A percentile compares a stretch with the other conserved stretches of the same genome.
Evolutionary conservation across 2,329 filamentous ascomycete genomes (phyloP).

Genomic region (Colletotrichum sp.): DNA sequence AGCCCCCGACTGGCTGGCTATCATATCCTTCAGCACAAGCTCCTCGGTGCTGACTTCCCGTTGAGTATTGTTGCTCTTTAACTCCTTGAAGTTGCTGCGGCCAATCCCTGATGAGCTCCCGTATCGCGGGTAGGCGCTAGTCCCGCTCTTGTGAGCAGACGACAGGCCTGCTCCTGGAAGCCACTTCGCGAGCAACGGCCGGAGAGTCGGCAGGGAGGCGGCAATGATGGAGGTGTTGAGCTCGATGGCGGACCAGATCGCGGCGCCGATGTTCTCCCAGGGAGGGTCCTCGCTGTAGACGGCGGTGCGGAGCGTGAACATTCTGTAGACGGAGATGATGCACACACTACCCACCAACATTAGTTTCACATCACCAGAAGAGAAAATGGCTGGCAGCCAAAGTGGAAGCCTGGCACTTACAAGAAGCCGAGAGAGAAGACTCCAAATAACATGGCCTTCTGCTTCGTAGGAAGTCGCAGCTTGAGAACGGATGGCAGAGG

Average conservation of each 20-base stretch:
- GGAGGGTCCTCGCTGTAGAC: conserved; percentile 31
- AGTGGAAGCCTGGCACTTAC: conserved; percentile 22
- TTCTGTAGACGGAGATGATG: conserved; percentile 36
- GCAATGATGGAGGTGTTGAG: conserved; percentile 34
- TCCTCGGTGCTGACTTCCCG: conserved; percentile 28
- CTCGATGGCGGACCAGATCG: conserved; percentile 36
- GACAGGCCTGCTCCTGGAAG: conserved; percentile 25
- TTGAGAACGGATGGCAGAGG: conserved; percentile 29
- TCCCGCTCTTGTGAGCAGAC: conserved; percentile 14
- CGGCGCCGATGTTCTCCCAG: conserved; percentile 34
- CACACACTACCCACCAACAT: conserved; percentile 27
- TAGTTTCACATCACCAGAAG: neutral
- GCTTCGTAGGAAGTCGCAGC: conserved; percentile 27
- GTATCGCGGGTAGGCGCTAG: conserved; percentile 23
- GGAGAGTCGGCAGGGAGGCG: conserved; percentile 33
- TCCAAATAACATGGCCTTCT: conserved; percentile 31
- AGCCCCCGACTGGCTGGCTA: neutral
- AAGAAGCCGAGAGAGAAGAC: conserved; percentile 37
- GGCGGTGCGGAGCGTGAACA: conserved; percentile 33
- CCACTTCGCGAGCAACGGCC: conserved; percentile 29
- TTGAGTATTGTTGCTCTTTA: conserved; percentile 1
- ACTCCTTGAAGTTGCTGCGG: conserved; percentile 9
- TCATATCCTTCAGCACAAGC: conserved; percentile 26
- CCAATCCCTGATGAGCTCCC: conserved; percentile 11
- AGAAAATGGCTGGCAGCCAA: neutral